Evolutionary conservation across 2,329 filamentous ascomycete species (phyloP).

Genomic region (Aspergillus cejpii): DNA sequence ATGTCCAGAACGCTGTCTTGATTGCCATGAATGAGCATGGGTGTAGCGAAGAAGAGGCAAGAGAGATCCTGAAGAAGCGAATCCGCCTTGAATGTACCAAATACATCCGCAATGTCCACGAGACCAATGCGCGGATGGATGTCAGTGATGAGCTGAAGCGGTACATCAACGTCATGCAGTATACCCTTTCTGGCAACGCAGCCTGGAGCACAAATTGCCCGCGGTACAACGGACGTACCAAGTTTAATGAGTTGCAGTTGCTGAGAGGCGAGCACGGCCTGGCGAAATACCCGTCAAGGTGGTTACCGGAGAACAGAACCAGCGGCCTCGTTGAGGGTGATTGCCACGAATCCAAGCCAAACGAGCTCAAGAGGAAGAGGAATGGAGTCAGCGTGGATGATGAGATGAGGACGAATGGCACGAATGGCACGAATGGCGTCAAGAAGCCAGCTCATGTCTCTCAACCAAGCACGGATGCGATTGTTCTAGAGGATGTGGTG

Average conservation of each 20-base stretch:
- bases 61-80: slow-evolving; percentile 16
- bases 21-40: slow-evolving; percentile 36
- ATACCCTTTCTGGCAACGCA: slow-evolving; percentile 28
- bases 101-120: slow-evolving; percentile 15
- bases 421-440: neutral
- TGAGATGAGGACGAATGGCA: neutral
- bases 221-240: slow-evolving; percentile 21
- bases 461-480: neutral
- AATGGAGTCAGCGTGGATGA: neutral
- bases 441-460: neutral
- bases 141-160: neutral
- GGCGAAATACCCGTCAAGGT: neutral
- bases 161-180: neutral
- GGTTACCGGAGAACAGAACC: neutral
- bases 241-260: slow-evolving; percentile 2
- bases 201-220: slow-evolving; percentile 36
- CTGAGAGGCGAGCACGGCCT: neutral
- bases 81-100: slow-evolving; percentile 22
- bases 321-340: neutral
- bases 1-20: slow-evolving; percentile 38
- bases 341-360: neutral
- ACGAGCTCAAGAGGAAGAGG: neutral
- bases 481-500: neutral
- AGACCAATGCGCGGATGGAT: neutral
- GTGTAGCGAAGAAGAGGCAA: slow-evolving; percentile 25